Percentiles rank a stretch among this genome's conserved stretches.
Evolutionary conservation across 2,329 filamentous ascomycete species (phyloP).

Genomic region (Cercospora sojina): DNA sequence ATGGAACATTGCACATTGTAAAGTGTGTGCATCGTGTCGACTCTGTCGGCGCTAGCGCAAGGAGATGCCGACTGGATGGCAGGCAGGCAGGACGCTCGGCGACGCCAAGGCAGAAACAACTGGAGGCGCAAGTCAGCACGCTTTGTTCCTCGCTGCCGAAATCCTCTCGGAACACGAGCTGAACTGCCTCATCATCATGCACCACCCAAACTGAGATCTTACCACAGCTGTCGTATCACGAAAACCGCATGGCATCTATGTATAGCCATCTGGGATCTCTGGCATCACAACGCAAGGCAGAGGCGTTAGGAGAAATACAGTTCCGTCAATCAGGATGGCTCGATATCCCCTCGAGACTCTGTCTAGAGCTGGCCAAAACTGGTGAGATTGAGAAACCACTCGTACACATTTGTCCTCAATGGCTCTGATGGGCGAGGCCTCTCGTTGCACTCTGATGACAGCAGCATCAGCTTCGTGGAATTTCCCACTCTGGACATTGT

Average conservation of each 20-base stretch:
- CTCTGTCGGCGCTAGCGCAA: neutral
- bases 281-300: neutral
- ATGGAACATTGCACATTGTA: neutral
- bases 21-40: neutral
- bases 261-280: neutral
- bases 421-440: neutral
- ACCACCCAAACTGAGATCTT: neutral
- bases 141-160: neutral
- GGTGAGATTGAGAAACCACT: neutral
- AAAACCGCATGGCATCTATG: neutral
- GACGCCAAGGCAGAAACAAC: neutral
- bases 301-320: neutral
- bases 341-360: neutral
- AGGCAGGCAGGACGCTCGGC: neutral
- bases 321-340: neutral
- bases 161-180: neutral
- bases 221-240: neutral
- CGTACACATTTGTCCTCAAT: neutral
- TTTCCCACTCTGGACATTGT: neutral
- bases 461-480: neutral
- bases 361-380: neutral
- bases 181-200: neutral
- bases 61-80: neutral
- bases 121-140: neutral
- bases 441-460: neutral